These are phyloP conservation scores for Penicillium odoratum DNA, from an alignment of 495 filamentous ascomycete species.

Conservation along the genomic window DNA sequence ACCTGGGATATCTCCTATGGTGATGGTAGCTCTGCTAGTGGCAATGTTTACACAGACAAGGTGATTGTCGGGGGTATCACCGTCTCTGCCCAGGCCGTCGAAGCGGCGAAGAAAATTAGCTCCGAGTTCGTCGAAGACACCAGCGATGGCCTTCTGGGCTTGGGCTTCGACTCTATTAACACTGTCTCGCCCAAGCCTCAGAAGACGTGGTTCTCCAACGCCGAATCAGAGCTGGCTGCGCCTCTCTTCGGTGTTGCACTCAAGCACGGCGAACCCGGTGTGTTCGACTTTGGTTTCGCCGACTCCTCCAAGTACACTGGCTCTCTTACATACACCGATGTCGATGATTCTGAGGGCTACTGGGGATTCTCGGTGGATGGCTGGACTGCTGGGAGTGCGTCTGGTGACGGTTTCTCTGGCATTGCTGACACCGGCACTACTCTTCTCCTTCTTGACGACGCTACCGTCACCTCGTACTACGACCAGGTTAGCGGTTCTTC, in stretches of 20 bases:
- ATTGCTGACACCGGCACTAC: slow-evolving; percentile 65
- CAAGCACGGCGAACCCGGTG: slow-evolving; percentile 59
- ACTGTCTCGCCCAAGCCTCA: slow-evolving; percentile 57
- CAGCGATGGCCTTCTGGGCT: slow-evolving; percentile 70
- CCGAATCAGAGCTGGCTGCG: slow-evolving; percentile 51
- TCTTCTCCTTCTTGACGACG: slow-evolving; percentile 58
- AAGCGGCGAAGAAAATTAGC: slow-evolving; percentile 62
- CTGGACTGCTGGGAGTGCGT: slow-evolving; percentile 54
- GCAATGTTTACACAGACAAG: slow-evolving; percentile 64
- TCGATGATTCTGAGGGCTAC: slow-evolving; percentile 60
- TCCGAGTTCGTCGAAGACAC: slow-evolving; percentile 56
- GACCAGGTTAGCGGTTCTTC: slow-evolving; percentile 49
- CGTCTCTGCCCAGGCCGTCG: slow-evolving; percentile 62
- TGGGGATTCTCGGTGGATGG: slow-evolving; percentile 67
- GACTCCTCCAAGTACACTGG: slow-evolving; percentile 62
- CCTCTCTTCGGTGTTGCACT: slow-evolving; percentile 67
- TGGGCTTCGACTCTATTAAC: slow-evolving; percentile 70
- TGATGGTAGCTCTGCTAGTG: slow-evolving; percentile 63
- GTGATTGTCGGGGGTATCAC: slow-evolving; percentile 67
- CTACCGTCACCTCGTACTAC: slow-evolving; percentile 62
- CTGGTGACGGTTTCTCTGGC: slow-evolving; percentile 22
- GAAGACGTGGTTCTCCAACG: slow-evolving; percentile 72
- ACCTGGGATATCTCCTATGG: slow-evolving; percentile 70
- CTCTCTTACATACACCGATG: slow-evolving; percentile 56
- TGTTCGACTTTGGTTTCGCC: slow-evolving; percentile 73